phyloP scores from a whole-genome alignment of 441 rosid species.

The Arabidopsis lyrata region DNA sequence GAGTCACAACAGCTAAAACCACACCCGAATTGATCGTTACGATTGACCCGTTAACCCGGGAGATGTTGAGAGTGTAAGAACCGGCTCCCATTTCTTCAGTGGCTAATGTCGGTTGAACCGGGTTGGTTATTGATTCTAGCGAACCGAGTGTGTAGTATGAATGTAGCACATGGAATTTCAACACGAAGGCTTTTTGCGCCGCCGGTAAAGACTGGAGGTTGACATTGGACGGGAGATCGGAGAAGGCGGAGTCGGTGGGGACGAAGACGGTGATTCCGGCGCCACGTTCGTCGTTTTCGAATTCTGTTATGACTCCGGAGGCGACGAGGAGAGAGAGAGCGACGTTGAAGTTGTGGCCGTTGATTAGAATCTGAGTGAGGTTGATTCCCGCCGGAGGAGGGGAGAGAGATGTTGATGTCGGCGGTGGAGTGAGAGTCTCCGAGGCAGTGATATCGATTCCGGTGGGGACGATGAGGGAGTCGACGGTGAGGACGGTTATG shows the following conservation, averaged over 20 bases:
- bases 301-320: conserved; percentile 75
- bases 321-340: conserved; percentile 81
- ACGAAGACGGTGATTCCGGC: conserved; percentile 90
- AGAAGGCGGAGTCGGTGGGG: conserved; percentile 77
- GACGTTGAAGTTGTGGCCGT: conserved; percentile 82
- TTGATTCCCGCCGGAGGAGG: conserved; percentile 69
- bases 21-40: conserved; percentile 79
- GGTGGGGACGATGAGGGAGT: conserved; percentile 65
- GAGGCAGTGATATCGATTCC: conserved; percentile 79
- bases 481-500: conserved; percentile 70
- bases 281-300: conserved; percentile 82
- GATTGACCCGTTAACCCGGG: conserved; percentile 73
- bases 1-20: conserved; percentile 81
- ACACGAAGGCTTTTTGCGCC: conserved; percentile 67
- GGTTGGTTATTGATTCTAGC: conserved; percentile 84
- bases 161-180: conserved; percentile 83
- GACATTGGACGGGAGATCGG: conserved; percentile 66
- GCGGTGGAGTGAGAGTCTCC: conserved; percentile 50
- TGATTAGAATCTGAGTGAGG: conserved; percentile 71
- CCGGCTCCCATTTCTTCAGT: conserved; percentile 84
- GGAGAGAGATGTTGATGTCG: conserved; percentile 39
- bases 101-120: conserved; percentile 87
- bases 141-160: conserved; percentile 92
- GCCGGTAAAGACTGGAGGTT: conserved; percentile 78
- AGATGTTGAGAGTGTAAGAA: conserved; percentile 80